Conservation (phyloP, 495 filamentous ascomycete species). For the Xylaria sp. region DNA sequence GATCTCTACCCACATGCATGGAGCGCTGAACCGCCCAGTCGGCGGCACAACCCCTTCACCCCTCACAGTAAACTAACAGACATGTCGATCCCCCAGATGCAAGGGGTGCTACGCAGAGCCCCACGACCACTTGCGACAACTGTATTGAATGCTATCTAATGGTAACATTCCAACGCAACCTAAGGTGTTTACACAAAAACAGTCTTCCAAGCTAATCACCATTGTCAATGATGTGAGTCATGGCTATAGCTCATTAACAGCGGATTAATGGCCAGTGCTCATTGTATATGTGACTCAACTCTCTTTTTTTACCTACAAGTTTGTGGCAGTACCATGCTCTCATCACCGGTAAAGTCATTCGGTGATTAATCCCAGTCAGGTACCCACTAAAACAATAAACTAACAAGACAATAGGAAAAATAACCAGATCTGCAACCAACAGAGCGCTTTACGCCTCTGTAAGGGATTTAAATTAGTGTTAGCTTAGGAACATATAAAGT, state of each 20-base stretch:
- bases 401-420: slow-evolving; percentile 9
- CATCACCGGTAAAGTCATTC: too few relatives aligned
- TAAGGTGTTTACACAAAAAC: neutral
- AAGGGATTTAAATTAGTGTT: neutral
- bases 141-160: neutral
- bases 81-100: neutral
- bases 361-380: neutral
- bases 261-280: neutral
- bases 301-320: neutral
- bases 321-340: neutral
- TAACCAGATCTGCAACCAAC: neutral
- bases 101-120: neutral
- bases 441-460: neutral
- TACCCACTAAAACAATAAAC: slow-evolving; percentile 4
- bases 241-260: neutral
- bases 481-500: neutral
- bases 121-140: neutral
- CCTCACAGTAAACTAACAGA: neutral
- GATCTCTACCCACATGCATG: neutral
- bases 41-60: neutral
- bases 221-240: neutral
- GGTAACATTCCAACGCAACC: neutral
- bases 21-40: neutral
- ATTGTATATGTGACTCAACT: neutral
- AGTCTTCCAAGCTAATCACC: neutral